phyloP scores from a whole-genome alignment of 1,139 yeast species.

The Kluyveromyces sp. region DNA sequence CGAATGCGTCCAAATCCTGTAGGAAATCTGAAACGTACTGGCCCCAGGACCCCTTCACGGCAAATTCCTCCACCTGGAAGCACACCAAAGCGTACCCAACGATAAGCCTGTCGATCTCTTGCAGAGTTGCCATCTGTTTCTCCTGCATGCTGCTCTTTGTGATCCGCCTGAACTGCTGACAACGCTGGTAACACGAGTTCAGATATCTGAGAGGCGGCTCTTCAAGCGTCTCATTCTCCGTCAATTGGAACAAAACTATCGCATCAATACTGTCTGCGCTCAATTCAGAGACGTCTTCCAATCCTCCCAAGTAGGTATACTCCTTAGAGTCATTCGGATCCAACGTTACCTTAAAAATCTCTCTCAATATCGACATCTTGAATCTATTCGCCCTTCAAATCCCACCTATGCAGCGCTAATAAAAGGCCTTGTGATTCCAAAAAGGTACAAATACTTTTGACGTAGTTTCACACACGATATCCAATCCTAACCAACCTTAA shows the following conservation, averaged over 20 bases:
- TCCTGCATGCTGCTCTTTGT: slow-evolving; percentile 19
- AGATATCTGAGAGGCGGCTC: slow-evolving; percentile 25
- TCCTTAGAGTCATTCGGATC: slow-evolving; percentile 18
- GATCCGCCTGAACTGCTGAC: slow-evolving; percentile 24
- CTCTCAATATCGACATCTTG: slow-evolving; percentile 23
- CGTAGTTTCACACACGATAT: no score
- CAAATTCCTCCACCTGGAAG: slow-evolving; percentile 45
- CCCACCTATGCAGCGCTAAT: no score
- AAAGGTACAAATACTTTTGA: no score
- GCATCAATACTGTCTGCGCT: slow-evolving; percentile 24
- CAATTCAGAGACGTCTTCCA: slow-evolving; percentile 8
- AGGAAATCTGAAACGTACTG: slow-evolving; percentile 33
- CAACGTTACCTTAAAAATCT: slow-evolving; percentile 24
- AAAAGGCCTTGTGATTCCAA: no score
- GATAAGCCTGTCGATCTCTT: slow-evolving; percentile 46
- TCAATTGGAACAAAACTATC: slow-evolving; percentile 26
- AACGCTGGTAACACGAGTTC: slow-evolving; percentile 26
- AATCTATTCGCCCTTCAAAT: background rate
- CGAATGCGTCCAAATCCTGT: slow-evolving; percentile 35
- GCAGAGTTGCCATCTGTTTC: slow-evolving; percentile 39
- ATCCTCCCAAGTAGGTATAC: slow-evolving; percentile 19
- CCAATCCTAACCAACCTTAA: no score
- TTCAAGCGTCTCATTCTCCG: slow-evolving; percentile 24
- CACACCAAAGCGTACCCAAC: slow-evolving; percentile 65
- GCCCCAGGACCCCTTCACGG: slow-evolving; percentile 23